These are phyloP conservation scores for Mycena kentingensis DNA, from an alignment of 768 basidiomycete genomes.

Conservation along the genomic window DNA sequence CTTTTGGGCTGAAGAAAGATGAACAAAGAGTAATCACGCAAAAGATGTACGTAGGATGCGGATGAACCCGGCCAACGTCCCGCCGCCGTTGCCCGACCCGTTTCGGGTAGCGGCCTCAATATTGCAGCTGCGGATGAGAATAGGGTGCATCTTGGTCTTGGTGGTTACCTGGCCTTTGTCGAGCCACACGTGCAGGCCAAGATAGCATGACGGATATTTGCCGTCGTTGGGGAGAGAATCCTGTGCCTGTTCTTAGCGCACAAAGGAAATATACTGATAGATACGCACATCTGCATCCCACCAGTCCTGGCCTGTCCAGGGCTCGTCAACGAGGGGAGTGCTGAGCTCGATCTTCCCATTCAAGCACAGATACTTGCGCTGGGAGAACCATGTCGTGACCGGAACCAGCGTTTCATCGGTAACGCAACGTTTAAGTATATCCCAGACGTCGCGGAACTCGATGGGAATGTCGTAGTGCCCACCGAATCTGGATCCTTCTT, in stretches of 20 bases:
- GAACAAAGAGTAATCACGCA: neutral
- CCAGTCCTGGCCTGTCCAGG: slow-evolving; percentile 21
- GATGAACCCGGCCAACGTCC: slow-evolving; percentile 19
- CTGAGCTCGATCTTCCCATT: slow-evolving; percentile 4
- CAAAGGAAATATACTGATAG: neutral
- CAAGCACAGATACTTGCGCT: slow-evolving; percentile 16
- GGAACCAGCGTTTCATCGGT: slow-evolving; percentile 12
- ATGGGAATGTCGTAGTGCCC: slow-evolving; percentile 16
- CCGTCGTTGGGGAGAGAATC: slow-evolving; percentile 8
- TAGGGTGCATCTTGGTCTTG: slow-evolving; percentile 24
- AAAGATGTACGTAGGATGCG: slow-evolving; percentile 16
- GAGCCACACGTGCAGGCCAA: slow-evolving; percentile 20
- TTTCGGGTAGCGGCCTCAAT: slow-evolving; percentile 24
- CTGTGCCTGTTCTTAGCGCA: neutral
- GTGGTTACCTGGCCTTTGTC: slow-evolving; percentile 25
- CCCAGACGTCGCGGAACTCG: slow-evolving; percentile 23
- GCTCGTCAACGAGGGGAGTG: slow-evolving; percentile 21
- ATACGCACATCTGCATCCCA: slow-evolving; percentile 17
- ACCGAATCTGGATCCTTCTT: slow-evolving; percentile 6
- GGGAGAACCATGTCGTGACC: slow-evolving; percentile 19
- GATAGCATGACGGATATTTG: slow-evolving; percentile 17
- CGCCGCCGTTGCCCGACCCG: slow-evolving; percentile 26
- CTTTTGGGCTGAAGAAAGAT: neutral
- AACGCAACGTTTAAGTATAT: slow-evolving; percentile 15
- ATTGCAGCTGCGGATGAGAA: slow-evolving; percentile 19